These are phyloP conservation scores for Diacronema lutheri DNA, from an alignment of 78 protist species.

Conservation along the genomic window DNA sequence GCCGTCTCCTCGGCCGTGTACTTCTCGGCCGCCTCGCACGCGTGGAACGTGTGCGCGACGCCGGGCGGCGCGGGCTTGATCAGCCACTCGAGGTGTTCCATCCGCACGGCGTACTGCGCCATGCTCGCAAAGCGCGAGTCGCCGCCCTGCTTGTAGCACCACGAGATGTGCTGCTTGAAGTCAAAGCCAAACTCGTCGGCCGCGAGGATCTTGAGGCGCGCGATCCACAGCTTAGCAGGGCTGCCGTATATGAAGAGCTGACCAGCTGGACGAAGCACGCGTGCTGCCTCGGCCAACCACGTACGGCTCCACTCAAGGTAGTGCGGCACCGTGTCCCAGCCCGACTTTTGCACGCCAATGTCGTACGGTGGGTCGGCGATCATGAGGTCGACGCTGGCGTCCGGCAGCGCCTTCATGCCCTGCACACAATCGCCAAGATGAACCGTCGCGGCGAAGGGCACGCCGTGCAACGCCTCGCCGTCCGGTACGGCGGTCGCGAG, in stretches of 20 bases:
- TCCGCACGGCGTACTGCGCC: not conserved
- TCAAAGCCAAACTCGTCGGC: not conserved
- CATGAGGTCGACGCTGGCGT: not conserved
- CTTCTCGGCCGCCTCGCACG: not conserved
- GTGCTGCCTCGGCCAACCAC: not conserved
- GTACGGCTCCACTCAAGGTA: not conserved
- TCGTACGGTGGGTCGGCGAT: slow-evolving; percentile 10
- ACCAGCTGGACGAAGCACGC: not conserved
- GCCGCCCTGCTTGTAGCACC: slow-evolving; percentile 21
- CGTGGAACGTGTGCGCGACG: not conserved
- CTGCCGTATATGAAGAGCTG: not conserved
- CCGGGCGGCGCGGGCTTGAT: not conserved
- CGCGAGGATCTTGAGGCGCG: not conserved
- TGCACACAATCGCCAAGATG: not conserved
- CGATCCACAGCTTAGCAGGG: not conserved
- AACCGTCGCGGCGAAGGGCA: too few relatives aligned
- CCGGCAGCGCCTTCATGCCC: not conserved
- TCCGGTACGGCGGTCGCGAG: too few relatives aligned
- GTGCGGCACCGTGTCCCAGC: not conserved
- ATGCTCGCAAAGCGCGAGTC: not conserved
- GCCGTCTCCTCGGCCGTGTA: not conserved
- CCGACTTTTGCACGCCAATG: not conserved
- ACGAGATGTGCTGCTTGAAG: slow-evolving; percentile 9
- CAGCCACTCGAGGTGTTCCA: slow-evolving; percentile 12
- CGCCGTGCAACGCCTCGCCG: too few relatives aligned